phyloP scores from a whole-genome alignment of 2,329 filamentous ascomycete genomes.

The Beauveria caledonica region DNA sequence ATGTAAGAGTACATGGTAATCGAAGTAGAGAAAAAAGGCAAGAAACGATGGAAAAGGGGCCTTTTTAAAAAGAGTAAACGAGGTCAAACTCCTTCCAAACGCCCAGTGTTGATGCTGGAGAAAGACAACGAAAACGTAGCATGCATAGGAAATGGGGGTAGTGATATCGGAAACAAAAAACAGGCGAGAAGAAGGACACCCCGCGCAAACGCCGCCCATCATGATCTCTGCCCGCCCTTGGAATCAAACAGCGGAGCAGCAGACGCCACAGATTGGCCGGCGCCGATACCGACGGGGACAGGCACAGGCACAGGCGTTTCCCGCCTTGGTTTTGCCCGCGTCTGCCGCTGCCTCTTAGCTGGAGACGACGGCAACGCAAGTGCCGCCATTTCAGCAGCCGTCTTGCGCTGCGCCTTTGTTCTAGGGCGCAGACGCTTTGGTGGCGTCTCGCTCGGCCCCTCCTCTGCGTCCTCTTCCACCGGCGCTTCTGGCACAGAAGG shows the following conservation, averaged over 20 bases:
- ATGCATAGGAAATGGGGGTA: not conserved
- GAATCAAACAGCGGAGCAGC: not conserved
- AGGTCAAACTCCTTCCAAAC: not conserved
- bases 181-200: too few relatives aligned
- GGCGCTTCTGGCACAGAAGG: not conserved
- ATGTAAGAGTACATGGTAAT: slow-evolving; percentile 8
- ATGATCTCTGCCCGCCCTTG: not conserved
- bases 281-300: not conserved
- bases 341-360: not conserved
- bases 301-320: slow-evolving; percentile 1
- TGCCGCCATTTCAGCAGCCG: too few relatives aligned
- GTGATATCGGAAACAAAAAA: not conserved
- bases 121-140: not conserved
- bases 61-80: not conserved
- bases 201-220: not conserved
- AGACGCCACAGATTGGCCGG: not conserved
- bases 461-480: not conserved
- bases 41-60: not conserved
- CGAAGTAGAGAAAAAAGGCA: not conserved
- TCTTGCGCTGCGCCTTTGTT: not conserved
- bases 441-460: too few relatives aligned
- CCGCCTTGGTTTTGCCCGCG: not conserved
- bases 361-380: not conserved
- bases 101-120: not conserved
- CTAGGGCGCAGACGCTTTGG: not conserved